Evolutionary conservation across 257 asterid species (phyloP), one percentile per base, ranked within the genome.

Genomic region (Solanum clarkiae): DNA sequence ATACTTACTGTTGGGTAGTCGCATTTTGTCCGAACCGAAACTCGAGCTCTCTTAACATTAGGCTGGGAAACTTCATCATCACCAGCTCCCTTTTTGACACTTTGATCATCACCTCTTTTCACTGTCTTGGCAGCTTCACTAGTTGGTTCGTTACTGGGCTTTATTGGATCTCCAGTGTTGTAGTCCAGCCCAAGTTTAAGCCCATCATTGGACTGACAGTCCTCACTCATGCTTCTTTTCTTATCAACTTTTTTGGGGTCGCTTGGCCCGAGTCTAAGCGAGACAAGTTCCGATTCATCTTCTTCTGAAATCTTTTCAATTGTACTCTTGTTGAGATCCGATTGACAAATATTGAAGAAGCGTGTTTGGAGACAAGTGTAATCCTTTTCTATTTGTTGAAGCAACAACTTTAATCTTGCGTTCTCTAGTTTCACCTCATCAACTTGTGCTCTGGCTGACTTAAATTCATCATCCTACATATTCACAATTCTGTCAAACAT

Each of bases 11-110:
- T 95, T 81, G 97, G 92, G 4, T 97, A 88, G 69, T 93, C 96
- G 62, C 99, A 95, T 90, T 93, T 92, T 55, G 97, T 90, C 77
- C 98, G 88, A 3, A 95, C 97, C 68, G 97, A 94, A 89, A 95
- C 99, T 89, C 98, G 90, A 51, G 98, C 97, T 88, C 92, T 93
- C 90, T 94, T 95, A 65, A 65, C 92, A 85, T 83, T 91, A 16
- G 92, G 77, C 85, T 92, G 97, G 65, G 92, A 87, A 82, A 90
- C 32, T 26, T 91, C 95, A 15, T 94, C 95, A 29, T 92, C 95
- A 68, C 89, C 93, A 80, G 97, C 93, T 88, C 92, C 92, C 90
- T 94, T 94, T 90, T 94, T 95, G 63, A 55, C 92, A 86, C 83
- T 90, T 32, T 89, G 93, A 12, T 93, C 93, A n/a, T 91, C 93